phyloP scores from a whole-genome alignment of 305 asterid genomes.

The Solanum hybrid region DNA sequence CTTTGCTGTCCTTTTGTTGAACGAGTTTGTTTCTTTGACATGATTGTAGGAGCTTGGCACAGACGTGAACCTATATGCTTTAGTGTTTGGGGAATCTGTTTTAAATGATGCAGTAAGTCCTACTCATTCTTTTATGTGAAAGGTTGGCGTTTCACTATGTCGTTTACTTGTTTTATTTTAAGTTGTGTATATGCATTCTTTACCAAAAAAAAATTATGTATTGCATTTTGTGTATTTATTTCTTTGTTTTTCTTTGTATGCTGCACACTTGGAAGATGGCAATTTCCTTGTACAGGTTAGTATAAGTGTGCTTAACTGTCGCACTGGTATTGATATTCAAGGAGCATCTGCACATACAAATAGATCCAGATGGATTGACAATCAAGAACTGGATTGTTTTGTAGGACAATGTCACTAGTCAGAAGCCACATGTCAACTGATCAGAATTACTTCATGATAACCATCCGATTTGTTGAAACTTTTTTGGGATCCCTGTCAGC shows the following conservation, averaged over 20 bases:
- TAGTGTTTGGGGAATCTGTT: constrained; percentile 98
- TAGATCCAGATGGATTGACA: background rate
- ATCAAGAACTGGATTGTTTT: constrained; percentile 10
- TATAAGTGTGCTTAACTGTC: constrained; percentile 14
- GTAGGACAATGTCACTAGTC: constrained; percentile 91
- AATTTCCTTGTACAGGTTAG: constrained; percentile 92
- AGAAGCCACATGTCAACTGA: constrained; percentile 76
- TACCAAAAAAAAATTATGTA: background rate
- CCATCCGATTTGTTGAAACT: constrained; percentile 90
- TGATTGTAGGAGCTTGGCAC: constrained; percentile 82
- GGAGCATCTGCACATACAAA: background rate
- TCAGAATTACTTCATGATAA: constrained; percentile 70
- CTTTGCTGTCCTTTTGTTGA: background rate
- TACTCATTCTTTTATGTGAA: constrained; percentile 4
- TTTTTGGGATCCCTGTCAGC: constrained; percentile 94
- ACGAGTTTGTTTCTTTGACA: background rate
- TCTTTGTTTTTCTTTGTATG: constrained; percentile 19
- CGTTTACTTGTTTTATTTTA: background rate
- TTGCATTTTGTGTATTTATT: constrained; percentile 10
- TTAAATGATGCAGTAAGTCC: constrained; percentile 94
- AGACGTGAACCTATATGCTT: constrained; percentile 83
- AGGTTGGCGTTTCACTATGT: background rate
- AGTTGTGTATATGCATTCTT: background rate
- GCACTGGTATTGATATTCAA: background rate
- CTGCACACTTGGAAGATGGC: constrained; percentile 77